Percentiles rank a stretch among this genome's conserved stretches.
phyloP scores from a whole-genome alignment of 352 stramenopile species.

The Phytophthora hibernalis region DNA sequence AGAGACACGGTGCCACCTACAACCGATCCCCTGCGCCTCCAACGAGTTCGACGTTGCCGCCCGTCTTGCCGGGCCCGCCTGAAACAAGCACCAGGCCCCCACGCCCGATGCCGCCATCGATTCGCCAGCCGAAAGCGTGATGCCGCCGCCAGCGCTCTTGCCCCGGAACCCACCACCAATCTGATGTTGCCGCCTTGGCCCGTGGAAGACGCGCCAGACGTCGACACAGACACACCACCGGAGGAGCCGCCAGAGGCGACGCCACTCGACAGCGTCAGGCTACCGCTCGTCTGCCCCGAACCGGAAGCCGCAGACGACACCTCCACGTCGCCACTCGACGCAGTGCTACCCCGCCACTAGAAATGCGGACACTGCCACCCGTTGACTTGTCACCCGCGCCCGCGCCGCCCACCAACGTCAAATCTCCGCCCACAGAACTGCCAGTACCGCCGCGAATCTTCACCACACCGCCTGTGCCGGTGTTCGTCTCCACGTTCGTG shows the following conservation, averaged over 20 bases:
- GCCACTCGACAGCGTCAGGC: background rate
- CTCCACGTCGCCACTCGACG: constrained; percentile 14
- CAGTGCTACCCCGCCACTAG: background rate
- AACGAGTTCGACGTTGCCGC: background rate
- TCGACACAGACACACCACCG: background rate
- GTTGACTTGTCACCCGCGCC: background rate
- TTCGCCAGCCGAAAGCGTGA: constrained; percentile 10
- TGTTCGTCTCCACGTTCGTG: background rate
- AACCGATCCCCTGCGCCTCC: too few relatives aligned
- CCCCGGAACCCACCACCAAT: constrained; percentile 6
- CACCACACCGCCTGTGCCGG: constrained; percentile 3
- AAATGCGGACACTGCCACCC: constrained; percentile 11
- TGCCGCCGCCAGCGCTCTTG: constrained; percentile 1
- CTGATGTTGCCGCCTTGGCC: background rate
- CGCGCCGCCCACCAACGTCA: constrained; percentile 1
- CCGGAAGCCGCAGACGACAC: background rate
- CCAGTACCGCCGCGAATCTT: background rate
- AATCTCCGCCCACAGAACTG: background rate
- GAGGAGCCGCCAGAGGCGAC: background rate
- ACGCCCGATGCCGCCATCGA: constrained; percentile 12
- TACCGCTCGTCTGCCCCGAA: background rate
- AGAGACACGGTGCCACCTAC: background rate
- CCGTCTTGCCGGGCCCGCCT: background rate
- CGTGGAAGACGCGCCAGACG: background rate
- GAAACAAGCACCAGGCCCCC: background rate